These are phyloP conservation scores for Davidsoniella australis DNA, from an alignment of 2,329 filamentous ascomycete species.

Conservation along the genomic window DNA sequence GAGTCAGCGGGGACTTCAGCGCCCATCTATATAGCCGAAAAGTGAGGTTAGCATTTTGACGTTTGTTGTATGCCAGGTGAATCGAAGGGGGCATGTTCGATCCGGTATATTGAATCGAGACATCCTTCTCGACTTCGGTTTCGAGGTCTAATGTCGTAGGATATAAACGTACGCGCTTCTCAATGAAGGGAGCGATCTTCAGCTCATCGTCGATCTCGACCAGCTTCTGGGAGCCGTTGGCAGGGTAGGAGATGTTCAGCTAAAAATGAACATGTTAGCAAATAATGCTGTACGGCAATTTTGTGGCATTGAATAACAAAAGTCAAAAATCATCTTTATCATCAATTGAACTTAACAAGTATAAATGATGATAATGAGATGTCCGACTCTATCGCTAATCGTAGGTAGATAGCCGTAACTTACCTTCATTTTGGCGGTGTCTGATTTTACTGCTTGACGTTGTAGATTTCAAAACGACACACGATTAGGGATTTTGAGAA, in stretches of 20 bases:
- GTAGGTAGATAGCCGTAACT: neutral
- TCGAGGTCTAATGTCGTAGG: too few relatives aligned
- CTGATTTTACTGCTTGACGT: constrained; percentile 13
- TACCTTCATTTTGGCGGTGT: constrained; percentile 13
- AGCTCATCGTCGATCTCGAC: constrained; percentile 99
- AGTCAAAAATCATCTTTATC: neutral
- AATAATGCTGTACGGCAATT: constrained; percentile 21
- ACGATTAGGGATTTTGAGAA: constrained; percentile 2
- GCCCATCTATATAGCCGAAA: constrained; percentile 46
- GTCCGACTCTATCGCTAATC: neutral
- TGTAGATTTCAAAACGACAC: constrained; percentile 2
- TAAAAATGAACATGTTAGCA: constrained; percentile 15
- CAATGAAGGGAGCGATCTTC: constrained; percentile 97
- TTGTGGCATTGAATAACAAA: neutral
- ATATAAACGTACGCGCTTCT: constrained; percentile 60
- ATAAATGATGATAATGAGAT: neutral
- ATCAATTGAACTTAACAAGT: constrained; percentile 1
- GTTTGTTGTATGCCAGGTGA: constrained; percentile 15
- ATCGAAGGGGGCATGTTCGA: constrained; percentile 6
- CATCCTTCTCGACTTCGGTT: too few relatives aligned
- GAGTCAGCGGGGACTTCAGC: constrained; percentile 84
- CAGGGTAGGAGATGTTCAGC: constrained; percentile 69
- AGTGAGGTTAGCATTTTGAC: constrained; percentile 15
- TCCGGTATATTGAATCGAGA: neutral
- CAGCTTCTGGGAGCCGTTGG: constrained; percentile 99